phyloP scores from a whole-genome alignment of 1,284 basidiomycete genomes.

The Cryptococcus deneoformans region DNA sequence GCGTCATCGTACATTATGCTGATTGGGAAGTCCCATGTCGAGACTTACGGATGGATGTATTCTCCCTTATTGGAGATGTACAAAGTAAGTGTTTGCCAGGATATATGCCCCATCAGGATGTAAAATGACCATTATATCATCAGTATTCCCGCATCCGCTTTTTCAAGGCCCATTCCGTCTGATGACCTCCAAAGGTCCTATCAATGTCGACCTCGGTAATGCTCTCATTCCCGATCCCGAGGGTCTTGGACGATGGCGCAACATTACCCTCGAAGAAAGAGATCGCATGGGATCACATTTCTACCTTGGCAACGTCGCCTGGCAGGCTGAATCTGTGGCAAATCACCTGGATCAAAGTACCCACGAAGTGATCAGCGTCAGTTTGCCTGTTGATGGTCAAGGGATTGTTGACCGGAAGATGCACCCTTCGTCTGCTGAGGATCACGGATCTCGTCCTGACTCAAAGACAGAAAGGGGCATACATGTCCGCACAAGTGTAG shows the following conservation, averaged over 20 bases:
- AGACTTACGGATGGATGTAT: slow-evolving; percentile 1
- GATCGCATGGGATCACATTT: background rate
- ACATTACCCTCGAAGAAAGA: slow-evolving; percentile 4
- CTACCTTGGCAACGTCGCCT: slow-evolving; percentile 2
- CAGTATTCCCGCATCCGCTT: slow-evolving; percentile 12
- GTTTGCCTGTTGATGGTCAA: background rate
- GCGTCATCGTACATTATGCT: slow-evolving; percentile 8
- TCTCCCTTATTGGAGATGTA: slow-evolving; percentile 7
- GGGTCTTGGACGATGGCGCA: slow-evolving; percentile 7
- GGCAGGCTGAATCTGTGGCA: background rate
- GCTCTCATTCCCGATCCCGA: slow-evolving; percentile 8
- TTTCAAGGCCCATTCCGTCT: slow-evolving; percentile 13
- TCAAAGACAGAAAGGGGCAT: background rate
- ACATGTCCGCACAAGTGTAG: slow-evolving; percentile 1
- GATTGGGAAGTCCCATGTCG: slow-evolving; percentile 18
- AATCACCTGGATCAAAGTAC: background rate
- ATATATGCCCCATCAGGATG: background rate
- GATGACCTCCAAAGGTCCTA: slow-evolving; percentile 7
- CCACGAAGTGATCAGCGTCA: no score
- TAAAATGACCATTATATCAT: background rate
- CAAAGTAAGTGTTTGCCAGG: slow-evolving; percentile 5
- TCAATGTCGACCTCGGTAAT: slow-evolving; percentile 5
- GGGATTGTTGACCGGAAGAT: background rate
- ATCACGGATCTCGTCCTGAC: background rate
- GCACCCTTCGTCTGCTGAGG: background rate